These are phyloP conservation scores for Sclerotinia minor DNA, from an alignment of 2,329 filamentous ascomycete genomes.

Conservation along the genomic window DNA sequence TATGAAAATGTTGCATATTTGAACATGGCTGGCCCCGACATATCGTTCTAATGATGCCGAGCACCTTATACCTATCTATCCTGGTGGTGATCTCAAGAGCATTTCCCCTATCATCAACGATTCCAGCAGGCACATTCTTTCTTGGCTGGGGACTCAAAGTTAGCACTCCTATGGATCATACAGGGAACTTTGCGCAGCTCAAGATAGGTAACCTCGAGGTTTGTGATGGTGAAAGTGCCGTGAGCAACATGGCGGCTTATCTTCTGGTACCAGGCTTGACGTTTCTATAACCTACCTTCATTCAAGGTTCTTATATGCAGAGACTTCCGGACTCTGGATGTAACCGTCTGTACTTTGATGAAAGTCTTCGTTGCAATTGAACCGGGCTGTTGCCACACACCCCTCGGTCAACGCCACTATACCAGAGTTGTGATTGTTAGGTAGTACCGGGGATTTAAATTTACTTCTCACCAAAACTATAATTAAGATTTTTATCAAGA, in stretches of 20 bases:
- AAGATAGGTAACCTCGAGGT: background rate
- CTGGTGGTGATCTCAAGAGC: background rate
- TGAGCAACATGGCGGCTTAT: background rate
- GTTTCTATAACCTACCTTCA: background rate
- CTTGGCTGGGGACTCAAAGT: background rate
- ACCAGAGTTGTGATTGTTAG: background rate
- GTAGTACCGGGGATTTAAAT: background rate
- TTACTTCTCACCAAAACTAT: background rate
- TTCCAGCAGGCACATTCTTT: background rate
- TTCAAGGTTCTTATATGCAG: background rate
- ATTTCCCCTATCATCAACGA: background rate
- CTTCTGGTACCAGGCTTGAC: background rate
- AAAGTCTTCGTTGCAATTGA: background rate
- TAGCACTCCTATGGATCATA: background rate
- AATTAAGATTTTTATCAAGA: background rate
- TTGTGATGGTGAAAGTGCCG: background rate
- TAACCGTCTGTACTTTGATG: background rate
- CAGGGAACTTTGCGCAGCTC: background rate
- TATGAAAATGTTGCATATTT: background rate
- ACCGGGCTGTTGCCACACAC: background rate
- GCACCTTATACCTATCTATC: background rate
- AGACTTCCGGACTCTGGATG: background rate
- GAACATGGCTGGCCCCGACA: no score
- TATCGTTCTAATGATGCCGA: no score
- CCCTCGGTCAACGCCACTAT: background rate